Base-by-base conservation (phyloP, 169 alveolate species). In the Neospora caninum region DNA sequence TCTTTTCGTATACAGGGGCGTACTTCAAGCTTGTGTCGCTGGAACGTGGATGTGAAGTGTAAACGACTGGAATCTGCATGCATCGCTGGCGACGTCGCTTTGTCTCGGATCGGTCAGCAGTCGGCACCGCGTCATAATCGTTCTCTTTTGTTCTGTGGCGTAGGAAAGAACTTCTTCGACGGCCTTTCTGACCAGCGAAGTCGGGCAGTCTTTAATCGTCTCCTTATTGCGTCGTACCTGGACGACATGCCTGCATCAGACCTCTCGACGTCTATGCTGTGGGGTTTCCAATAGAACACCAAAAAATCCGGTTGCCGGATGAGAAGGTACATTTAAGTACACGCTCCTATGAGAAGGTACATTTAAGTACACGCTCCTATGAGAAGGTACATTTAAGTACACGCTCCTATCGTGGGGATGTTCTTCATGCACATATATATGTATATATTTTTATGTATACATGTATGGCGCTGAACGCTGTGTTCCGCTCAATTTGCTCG, bases 111-210 rank as follows among this genome's bases (percentile, higher is more conserved):
- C 22, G 58, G 13, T 13, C 13, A n/a, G n/a, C 13, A 4, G 13
- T 49, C 58, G 58, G 13, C 4, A 49, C 13, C 22, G 4, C 13
- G 22, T 49, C 58, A 7, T 13, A 7, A 13, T 49, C 58, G 4
- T 4, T 13, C 13, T 49, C 22, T 7, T 13, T 49, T 49, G 4
- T 4, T 49, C 58, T 49, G 58, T 49, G 58, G 31, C 38, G 31
- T 67, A 82, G 89, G 89, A 49, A 82, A 82, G 64, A 82, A 82
- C 31, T 82, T 82, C 41, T 82, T 82, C 67, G 89, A 82, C 67
- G 89, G 89, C 2, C 89, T 82, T 13, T 82, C 89, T 42, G 89
- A 82, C 67, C 89, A 82, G 67, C 89, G 89, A 38, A 38, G 38
- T 20, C 89, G 89, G 38, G 89, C 89, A 16, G 67, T 82, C 18